Evolutionary conservation across 106 monocot species (phyloP), one percentile per base, ranked within the genome.

Genomic region (Allium sativum): DNA sequence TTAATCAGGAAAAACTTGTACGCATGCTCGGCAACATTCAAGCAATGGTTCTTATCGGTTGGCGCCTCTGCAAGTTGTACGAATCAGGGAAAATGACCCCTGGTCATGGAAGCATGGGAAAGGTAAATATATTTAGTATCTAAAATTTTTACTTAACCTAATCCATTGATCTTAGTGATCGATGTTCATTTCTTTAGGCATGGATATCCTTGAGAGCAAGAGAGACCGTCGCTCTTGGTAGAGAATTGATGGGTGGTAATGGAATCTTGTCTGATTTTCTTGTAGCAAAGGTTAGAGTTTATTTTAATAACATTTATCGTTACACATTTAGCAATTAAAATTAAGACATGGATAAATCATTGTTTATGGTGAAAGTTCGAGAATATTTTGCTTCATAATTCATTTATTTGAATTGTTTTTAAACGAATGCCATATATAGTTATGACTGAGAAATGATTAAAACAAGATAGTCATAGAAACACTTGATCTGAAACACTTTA

Each of bases 51-150:
- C 87, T 96, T 18, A 73, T 90, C 45, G 96, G 96, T 48, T 96
- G 96, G 96, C 91, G 96, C 43, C 75, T 96, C 9, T 96, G 90
- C 76, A 91, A 87, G 72, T 72, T 96, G 53, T 88, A 96, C 68
- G 87, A 96, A 74, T 84, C 96, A 58, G 96, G 87, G 60, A 84
- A 96, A 69, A 91, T 96, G 96, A 96, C 96, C 41, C 50, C 84
- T 55, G 91, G 96, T 46, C 91, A 88, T 18, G 87, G 87, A 62
- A 96, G 96, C 69, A 42, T 96, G 76, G 96, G 78, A 21, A 96
- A 96, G 82, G 96, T 85, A 64, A 65, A 59, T 45, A 40, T 13
- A 45, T 17, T 31, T 31, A 31, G 5, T 31, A 31, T 31, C 5
- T 31, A 5, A 31, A 31, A 31, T 31, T 31, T 31, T 31, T 31